Percentiles rank a stretch among this genome's conserved stretches.
phyloP scores from a whole-genome alignment of 169 alveolate genomes.

The Plasmodium gallinaceum region DNA sequence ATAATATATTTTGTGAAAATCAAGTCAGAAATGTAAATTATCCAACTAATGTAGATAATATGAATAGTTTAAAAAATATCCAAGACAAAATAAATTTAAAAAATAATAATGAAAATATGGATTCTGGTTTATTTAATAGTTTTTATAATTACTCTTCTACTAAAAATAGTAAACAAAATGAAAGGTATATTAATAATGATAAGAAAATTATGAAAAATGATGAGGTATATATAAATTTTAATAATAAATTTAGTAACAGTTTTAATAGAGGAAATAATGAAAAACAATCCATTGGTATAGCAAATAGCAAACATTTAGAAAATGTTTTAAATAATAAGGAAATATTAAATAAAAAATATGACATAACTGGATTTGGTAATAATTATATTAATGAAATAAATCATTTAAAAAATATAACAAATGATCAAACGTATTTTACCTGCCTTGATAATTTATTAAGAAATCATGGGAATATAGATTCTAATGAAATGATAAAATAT shows the following conservation, averaged over 20 bases:
- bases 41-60: slow-evolving; percentile 12
- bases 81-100: background rate
- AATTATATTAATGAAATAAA: slow-evolving; percentile 49
- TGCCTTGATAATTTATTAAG: slow-evolving; percentile 76
- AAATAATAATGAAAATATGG: slow-evolving; percentile 3
- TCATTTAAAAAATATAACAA: slow-evolving; percentile 56
- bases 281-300: background rate
- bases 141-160: slow-evolving; percentile 7
- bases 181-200: background rate
- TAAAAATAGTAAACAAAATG: background rate
- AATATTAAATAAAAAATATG: slow-evolving; percentile 26
- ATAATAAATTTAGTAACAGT: background rate
- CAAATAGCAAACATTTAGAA: slow-evolving; percentile 60
- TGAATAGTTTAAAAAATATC: slow-evolving; percentile 16
- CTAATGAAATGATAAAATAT: slow-evolving; percentile 74
- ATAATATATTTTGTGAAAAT: slow-evolving; percentile 14
- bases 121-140: slow-evolving; percentile 28
- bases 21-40: slow-evolving; percentile 9
- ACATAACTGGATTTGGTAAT: slow-evolving; percentile 54
- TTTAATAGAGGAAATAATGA: background rate
- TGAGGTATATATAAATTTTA: background rate
- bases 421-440: slow-evolving; percentile 67
- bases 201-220: background rate
- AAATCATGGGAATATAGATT: slow-evolving; percentile 78
- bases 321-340: slow-evolving; percentile 51